Conservation (phyloP, 495 filamentous ascomycete species). For the Penicillium paradoxum region DNA sequence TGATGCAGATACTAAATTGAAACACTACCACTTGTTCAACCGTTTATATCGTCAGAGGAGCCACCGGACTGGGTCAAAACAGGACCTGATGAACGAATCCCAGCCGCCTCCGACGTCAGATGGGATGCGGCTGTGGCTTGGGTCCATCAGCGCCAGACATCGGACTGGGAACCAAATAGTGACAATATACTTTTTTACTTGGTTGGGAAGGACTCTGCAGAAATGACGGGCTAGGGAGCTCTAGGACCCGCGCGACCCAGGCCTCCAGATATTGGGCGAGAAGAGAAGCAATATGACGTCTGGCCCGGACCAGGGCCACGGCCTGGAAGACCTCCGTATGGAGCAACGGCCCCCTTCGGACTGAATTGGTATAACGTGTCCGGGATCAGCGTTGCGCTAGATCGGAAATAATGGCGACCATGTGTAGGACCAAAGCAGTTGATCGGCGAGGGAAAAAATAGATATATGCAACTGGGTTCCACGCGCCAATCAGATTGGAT, state of each 20-base stretch:
- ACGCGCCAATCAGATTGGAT: constrained; percentile 13
- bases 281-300: constrained; percentile 14
- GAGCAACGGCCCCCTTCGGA: not conserved
- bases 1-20: constrained; percentile 20
- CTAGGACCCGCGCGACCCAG: not conserved
- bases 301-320: constrained; percentile 3
- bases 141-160: not conserved
- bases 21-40: constrained; percentile 10
- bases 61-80: constrained; percentile 10
- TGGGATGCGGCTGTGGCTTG: not conserved
- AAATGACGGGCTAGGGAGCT: constrained; percentile 3
- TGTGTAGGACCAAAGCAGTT: not conserved
- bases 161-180: not conserved
- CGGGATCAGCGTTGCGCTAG: not conserved
- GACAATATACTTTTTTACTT: not conserved
- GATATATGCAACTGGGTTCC: not conserved
- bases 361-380: not conserved
- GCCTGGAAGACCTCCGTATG: constrained; percentile 14
- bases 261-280: not conserved
- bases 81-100: constrained; percentile 3
- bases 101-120: constrained; percentile 33
- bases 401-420: not conserved
- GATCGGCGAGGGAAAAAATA: constrained; percentile 1
- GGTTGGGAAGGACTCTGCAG: not conserved
- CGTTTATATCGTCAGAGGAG: constrained; percentile 21